A percentile compares a stretch with the other conserved stretches of the same genome.
These are phyloP conservation scores for Ochromonas danica DNA, from an alignment of 108 stramenopile species.

Conservation along the genomic window DNA sequence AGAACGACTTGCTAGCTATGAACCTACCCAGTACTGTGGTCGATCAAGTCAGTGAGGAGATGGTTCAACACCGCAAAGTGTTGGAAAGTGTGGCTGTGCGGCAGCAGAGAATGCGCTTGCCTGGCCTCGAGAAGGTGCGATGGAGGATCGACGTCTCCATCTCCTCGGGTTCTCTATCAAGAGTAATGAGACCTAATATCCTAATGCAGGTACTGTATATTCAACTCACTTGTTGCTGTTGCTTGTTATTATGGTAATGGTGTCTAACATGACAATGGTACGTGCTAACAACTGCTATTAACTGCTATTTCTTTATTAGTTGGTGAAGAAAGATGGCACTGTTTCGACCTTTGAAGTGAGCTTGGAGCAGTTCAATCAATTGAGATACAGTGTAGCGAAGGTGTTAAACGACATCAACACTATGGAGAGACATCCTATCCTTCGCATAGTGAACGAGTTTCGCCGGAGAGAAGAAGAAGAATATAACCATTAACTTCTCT, in stretches of 20 bases:
- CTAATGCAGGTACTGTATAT: constrained; percentile 11
- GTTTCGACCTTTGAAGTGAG: constrained; percentile 23
- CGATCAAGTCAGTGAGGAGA: neutral
- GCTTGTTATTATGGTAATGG: neutral
- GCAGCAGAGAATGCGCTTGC: constrained; percentile 19
- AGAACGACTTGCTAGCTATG: neutral
- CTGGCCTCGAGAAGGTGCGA: neutral
- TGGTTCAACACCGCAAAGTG: neutral
- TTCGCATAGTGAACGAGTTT: constrained; percentile 32
- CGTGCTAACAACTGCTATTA: neutral
- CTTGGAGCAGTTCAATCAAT: constrained; percentile 28
- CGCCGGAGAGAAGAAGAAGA: constrained; percentile 22
- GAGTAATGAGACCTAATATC: constrained; percentile 23
- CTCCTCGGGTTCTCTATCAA: constrained; percentile 19
- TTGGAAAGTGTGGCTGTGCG: neutral
- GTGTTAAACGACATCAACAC: constrained; percentile 30
- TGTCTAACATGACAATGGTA: neutral
- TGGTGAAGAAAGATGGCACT: neutral
- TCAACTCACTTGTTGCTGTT: neutral
- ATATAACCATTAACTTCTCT: constrained; percentile 7
- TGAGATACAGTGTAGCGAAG: constrained; percentile 28
- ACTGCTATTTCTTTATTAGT: neutral
- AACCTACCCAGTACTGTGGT: neutral
- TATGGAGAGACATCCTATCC: constrained; percentile 26
- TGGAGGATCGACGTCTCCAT: constrained; percentile 32